Conservation (phyloP, 202 grass and related monocot species). For the Saccharum hybrid region DNA sequence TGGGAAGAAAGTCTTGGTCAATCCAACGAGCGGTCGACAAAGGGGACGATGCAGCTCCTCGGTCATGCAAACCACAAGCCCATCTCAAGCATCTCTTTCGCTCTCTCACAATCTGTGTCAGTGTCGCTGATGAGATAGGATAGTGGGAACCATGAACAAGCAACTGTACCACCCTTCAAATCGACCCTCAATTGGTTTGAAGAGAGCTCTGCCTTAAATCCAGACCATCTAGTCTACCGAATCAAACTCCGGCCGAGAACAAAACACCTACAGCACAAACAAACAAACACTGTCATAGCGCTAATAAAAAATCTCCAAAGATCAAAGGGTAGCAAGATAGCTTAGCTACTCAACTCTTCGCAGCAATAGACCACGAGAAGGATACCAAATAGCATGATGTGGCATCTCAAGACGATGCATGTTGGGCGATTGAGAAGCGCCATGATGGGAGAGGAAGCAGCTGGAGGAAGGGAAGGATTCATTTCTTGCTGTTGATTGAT, state of each 20-base stretch:
- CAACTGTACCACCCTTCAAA: constrained; percentile 57
- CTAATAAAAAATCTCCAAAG: too few species aligned
- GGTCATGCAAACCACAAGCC: constrained; percentile 88
- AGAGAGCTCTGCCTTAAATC: constrained; percentile 62
- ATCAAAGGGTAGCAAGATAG: too few species aligned
- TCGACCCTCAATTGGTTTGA: constrained; percentile 64
- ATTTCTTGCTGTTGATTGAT: neutral
- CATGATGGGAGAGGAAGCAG: too few species aligned
- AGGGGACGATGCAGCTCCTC: constrained; percentile 64
- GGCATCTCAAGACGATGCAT: too few species aligned
- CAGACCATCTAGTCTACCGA: neutral
- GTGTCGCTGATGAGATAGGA: constrained; percentile 51
- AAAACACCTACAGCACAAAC: too few species aligned
- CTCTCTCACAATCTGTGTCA: neutral
- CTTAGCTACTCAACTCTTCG: too few species aligned
- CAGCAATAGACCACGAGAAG: too few species aligned
- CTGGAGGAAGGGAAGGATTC: neutral
- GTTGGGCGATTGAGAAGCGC: too few species aligned
- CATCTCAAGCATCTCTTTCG: constrained; percentile 45
- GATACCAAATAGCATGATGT: too few species aligned
- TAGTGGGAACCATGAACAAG: constrained; percentile 90
- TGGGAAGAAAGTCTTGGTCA: constrained; percentile 35
- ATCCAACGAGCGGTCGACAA: constrained; percentile 72
- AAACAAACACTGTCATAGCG: too few species aligned
- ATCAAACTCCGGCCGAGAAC: too few species aligned